Evolutionary conservation across 441 rosid species (phyloP).

Genomic region (Gossypium armourianum): DNA sequence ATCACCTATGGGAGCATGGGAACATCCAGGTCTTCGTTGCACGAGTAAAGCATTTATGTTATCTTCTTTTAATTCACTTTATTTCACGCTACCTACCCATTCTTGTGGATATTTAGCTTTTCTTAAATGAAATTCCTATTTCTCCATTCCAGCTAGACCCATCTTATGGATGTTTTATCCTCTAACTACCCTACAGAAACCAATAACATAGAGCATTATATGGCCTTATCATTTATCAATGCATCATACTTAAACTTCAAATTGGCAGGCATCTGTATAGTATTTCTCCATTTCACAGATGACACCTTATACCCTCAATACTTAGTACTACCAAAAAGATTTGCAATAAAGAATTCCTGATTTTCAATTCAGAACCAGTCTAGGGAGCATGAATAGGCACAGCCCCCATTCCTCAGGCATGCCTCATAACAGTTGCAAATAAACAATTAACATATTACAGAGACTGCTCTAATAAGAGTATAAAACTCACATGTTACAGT

Average conservation of each 20-base stretch:
- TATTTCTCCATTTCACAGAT: background rate
- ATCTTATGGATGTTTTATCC: background rate
- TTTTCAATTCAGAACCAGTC: background rate
- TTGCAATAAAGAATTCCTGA: no score
- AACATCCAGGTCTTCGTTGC: background rate
- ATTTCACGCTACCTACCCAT: background rate
- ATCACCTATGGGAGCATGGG: background rate
- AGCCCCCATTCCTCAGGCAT: background rate
- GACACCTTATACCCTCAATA: no score
- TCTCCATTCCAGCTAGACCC: background rate
- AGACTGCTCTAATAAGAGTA: background rate
- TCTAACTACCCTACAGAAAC: background rate
- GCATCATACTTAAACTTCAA: background rate
- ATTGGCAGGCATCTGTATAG: background rate
- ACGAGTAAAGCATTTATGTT: background rate
- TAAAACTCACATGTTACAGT: constrained; percentile 27
- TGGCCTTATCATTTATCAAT: background rate
- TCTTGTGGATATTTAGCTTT: background rate
- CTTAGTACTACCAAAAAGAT: no score
- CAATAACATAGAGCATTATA: background rate
- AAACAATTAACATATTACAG: background rate
- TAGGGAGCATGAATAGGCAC: background rate
- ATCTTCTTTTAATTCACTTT: background rate
- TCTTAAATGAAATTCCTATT: background rate
- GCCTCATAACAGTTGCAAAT: background rate